Evolutionary conservation across 306 rosid genomes (phyloP), one percentile per base, ranked within the genome.

Genomic region (Coriaria nepalensis): DNA sequence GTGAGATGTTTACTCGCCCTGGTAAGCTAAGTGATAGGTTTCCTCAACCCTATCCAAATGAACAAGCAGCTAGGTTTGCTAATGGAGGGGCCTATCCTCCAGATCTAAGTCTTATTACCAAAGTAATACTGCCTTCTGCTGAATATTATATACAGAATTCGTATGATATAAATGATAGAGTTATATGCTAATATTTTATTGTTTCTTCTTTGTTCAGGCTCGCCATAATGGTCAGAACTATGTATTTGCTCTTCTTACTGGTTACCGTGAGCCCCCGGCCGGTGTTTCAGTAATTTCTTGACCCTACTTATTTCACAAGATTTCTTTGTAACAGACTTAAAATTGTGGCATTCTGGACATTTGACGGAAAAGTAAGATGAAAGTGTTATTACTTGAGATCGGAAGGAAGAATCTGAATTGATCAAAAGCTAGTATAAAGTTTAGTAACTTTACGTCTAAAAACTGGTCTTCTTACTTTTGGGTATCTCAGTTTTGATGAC

Each of bases 81-180:
- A 90, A 85, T 62, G 98, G 98, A 33, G 94, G 98, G 63, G 98
- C 95, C 9, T 90, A 90, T 74, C 98, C 98, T 60, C 95, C 95
- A 2, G 94, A 90, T 77, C 76, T 90, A 51, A 85, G 98, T 76
- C 98, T 90, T 48, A 52, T 90, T 38, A 85, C 98, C 43, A 85
- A 90, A 77, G 98, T 90, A 85, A 78, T 67, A 69, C 41, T 33
- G 5, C 41, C 60, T 52, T 53, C 57, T 65, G 52, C 50, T 50
- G 49, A 57, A 55, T 10, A 56, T 20, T 49, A 59, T 49, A 20
- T 20, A 20, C 29, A 20, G 29, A 20, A 20, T 20, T 20, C 29
- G 3, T 20, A 20, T 20, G 29, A 20, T 20, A 20, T 20, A 20
- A 20, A 20, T 20, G 29, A 20, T 20, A 20, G 29, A 20, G 29